These are phyloP conservation scores for Coemansia sp. DNA, from an alignment of 192 early-diverging fungal genomes.

Conservation along the genomic window DNA sequence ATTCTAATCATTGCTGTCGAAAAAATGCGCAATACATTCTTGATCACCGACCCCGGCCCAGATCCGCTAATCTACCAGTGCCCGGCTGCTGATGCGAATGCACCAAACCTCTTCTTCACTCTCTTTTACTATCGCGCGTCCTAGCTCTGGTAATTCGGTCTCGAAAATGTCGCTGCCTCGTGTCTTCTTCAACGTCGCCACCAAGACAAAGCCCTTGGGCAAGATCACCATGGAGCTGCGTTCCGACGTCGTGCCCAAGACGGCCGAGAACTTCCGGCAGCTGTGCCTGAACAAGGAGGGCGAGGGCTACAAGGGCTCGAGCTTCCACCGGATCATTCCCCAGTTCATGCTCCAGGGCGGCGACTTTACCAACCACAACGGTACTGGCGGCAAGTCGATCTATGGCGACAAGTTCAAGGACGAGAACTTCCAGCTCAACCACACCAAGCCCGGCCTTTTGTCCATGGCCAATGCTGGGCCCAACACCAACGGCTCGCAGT, in stretches of 20 bases:
- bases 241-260: constrained; percentile 80
- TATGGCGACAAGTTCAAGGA: constrained; percentile 76
- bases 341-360: constrained; percentile 90
- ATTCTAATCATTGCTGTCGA: no score
- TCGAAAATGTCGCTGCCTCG: constrained; percentile 25
- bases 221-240: constrained; percentile 49
- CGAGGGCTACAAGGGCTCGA: constrained; percentile 59
- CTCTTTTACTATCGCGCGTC: no score
- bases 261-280: constrained; percentile 89
- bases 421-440: constrained; percentile 71
- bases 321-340: constrained; percentile 87
- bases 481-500: constrained; percentile 79
- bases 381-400: constrained; percentile 80
- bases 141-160: no score
- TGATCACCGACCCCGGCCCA: no score
- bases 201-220: constrained; percentile 21
- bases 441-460: constrained; percentile 59
- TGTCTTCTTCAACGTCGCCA: constrained; percentile 50
- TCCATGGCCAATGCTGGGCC: constrained; percentile 80
- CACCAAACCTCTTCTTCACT: no score
- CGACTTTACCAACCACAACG: constrained; percentile 72
- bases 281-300: constrained; percentile 50
- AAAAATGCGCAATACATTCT: no score
- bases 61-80: no score
- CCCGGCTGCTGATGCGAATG: no score